phyloP scores from a whole-genome alignment of 1,139 yeast genomes.

The Candida anutae region DNA sequence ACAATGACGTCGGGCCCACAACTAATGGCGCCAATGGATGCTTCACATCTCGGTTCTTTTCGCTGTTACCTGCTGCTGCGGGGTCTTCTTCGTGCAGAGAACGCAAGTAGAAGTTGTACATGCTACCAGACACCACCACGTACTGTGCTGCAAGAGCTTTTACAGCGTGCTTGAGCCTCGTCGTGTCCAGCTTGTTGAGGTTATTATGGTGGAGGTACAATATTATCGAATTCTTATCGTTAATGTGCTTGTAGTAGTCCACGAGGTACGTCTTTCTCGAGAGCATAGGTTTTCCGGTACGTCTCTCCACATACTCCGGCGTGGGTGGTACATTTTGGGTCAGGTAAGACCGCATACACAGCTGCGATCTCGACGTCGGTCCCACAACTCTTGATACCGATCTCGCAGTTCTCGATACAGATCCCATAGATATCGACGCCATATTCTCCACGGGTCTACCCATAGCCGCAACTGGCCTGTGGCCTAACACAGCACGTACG shows the following conservation, averaged over 20 bases:
- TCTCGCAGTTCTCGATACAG: too few relatives aligned
- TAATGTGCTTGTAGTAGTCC: constrained; percentile 66
- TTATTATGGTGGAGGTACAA: constrained; percentile 82
- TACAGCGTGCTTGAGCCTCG: constrained; percentile 53
- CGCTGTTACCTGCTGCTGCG: constrained; percentile 50
- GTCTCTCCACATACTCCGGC: constrained; percentile 23
- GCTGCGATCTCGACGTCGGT: too few relatives aligned
- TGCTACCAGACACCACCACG: constrained; percentile 56
- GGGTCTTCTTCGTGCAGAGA: constrained; percentile 69
- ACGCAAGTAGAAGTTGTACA: constrained; percentile 71
- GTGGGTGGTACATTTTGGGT: too few relatives aligned
- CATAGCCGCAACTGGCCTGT: too few relatives aligned
- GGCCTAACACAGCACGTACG: too few relatives aligned
- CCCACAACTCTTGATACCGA: too few relatives aligned
- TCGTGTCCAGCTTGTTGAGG: constrained; percentile 61
- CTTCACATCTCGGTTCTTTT: constrained; percentile 30
- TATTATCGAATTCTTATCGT: constrained; percentile 61
- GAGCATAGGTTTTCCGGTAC: constrained; percentile 43
- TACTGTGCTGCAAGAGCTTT: constrained; percentile 57
- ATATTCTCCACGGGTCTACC: too few relatives aligned
- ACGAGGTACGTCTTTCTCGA: constrained; percentile 80
- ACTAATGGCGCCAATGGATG: constrained; percentile 70
- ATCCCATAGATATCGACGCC: too few relatives aligned
- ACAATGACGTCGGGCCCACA: constrained; percentile 82
- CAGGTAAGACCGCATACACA: too few relatives aligned